Evolutionary conservation across 441 rosid genomes (phyloP).

Genomic region (Biscutella auriculata): DNA sequence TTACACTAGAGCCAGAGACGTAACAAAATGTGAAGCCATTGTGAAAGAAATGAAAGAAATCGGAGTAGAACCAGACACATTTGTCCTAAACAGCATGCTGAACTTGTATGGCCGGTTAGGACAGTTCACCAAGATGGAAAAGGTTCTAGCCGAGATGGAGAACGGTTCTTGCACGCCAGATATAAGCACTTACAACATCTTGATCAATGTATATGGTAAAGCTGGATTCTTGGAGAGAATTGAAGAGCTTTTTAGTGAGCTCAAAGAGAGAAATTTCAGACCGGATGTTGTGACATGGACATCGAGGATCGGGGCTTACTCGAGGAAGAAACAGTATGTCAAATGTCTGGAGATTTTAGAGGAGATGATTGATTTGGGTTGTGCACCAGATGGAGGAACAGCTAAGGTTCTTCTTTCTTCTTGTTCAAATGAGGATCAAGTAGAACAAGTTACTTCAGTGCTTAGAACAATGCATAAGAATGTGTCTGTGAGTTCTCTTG

Average conservation of each 20-base stretch:
- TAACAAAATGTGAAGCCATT: slow-evolving; percentile 58
- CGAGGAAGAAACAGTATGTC: slow-evolving; percentile 60
- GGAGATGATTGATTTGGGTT: slow-evolving; percentile 80
- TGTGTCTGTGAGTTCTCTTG: slow-evolving; percentile 17
- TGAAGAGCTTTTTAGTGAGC: slow-evolving; percentile 43
- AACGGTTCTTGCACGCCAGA: slow-evolving; percentile 42
- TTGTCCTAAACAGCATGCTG: slow-evolving; percentile 69
- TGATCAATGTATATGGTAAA: slow-evolving; percentile 67
- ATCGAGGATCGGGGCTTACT: slow-evolving; percentile 62
- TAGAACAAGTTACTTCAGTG: slow-evolving; percentile 60
- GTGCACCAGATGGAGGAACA: slow-evolving; percentile 78
- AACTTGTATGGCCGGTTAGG: slow-evolving; percentile 72
- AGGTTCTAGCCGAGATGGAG: slow-evolving; percentile 53
- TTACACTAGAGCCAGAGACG: slow-evolving; percentile 54
- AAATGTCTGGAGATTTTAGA: slow-evolving; percentile 69
- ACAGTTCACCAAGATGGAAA: slow-evolving; percentile 69
- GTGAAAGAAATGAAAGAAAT: slow-evolving; percentile 54
- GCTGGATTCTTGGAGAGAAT: slow-evolving; percentile 67
- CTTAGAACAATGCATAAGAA: slow-evolving; percentile 70
- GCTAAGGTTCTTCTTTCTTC: slow-evolving; percentile 75
- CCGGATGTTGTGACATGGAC: slow-evolving; percentile 95
- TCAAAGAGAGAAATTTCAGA: slow-evolving; percentile 30
- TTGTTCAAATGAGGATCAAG: slow-evolving; percentile 63
- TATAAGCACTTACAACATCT: slow-evolving; percentile 75
- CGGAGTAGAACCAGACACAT: slow-evolving; percentile 72